A percentile compares a stretch with the other conserved stretches of the same genome.
Evolutionary conservation across 805 yeast species (phyloP).

Genomic region (Ogataea corticis): DNA sequence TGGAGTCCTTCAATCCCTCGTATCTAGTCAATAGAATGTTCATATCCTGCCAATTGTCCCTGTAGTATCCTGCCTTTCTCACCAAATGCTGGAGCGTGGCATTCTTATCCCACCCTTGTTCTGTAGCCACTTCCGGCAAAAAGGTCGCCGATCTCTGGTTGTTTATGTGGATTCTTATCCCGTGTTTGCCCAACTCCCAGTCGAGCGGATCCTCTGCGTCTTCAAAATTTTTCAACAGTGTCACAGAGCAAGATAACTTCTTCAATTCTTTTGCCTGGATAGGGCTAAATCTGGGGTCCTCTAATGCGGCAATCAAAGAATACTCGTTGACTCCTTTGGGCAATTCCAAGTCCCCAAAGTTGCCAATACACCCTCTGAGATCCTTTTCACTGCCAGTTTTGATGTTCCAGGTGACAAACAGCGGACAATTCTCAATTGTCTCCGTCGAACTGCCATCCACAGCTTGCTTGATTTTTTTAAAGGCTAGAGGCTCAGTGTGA

Average conservation of each 20-base stretch:
- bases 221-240: slow-evolving; percentile 62
- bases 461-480: slow-evolving; percentile 12
- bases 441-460: slow-evolving; percentile 12
- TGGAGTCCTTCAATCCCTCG: slow-evolving; percentile 49
- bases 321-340: slow-evolving; percentile 62
- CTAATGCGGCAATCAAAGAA: slow-evolving; percentile 68
- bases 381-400: slow-evolving; percentile 31
- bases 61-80: slow-evolving; percentile 61
- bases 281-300: slow-evolving; percentile 78
- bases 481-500: slow-evolving; percentile 15
- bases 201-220: slow-evolving; percentile 52
- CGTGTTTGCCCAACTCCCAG: slow-evolving; percentile 85
- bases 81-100: slow-evolving; percentile 74
- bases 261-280: slow-evolving; percentile 56
- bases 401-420: slow-evolving; percentile 87
- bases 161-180: slow-evolving; percentile 61
- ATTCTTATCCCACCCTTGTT: slow-evolving; percentile 76
- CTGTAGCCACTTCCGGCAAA: slow-evolving; percentile 86
- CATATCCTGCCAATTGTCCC: slow-evolving; percentile 30
- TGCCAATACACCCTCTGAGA: slow-evolving; percentile 93
- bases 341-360: slow-evolving; percentile 59
- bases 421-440: slow-evolving; percentile 44
- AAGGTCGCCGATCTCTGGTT: slow-evolving; percentile 68
- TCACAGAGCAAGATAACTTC: slow-evolving; percentile 55
- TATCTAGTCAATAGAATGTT: slow-evolving; percentile 53